Evolutionary conservation across 768 basidiomycete genomes (phyloP), one percentile per base, ranked within the genome.

Genomic region (Pseudohyphozyma bogoriensis): DNA sequence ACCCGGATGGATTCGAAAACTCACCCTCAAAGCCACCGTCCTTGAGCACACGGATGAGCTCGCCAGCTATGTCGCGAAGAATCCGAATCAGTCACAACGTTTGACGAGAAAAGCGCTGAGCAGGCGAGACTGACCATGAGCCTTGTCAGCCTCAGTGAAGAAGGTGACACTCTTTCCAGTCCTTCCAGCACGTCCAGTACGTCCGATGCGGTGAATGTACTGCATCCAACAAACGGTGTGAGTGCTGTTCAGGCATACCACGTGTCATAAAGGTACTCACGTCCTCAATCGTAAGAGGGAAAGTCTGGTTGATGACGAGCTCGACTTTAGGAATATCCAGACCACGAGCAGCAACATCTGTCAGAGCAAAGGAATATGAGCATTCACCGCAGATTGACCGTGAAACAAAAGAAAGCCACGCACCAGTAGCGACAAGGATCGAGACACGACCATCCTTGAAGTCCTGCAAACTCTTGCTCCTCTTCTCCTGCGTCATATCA

Each of bases 281-380:
- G 76, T 89, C 85, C 76, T 95, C 93, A 51, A 96, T 85, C 3
- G 91, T 96, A 70, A 99, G 77, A 42, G 93, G 93, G 77, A 92
- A 69, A 12, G 68, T 69, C 28, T 63, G 65, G 65, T 68, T 68
- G 73, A 97, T 82, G 50, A 99, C 95, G 29, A 85, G 81, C 29
- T 83, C 87, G 33, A 99, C 95, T 71, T 93, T 85, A 3, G 95
- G 92, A 69, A 99, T 97, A 77, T 99, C 95, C 65, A 99, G 77
- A 12, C 95, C 95, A 55, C 95, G 83, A 49, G 95, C 91, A 9
- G 95, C 95, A 12, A 99, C 95, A 72, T 99, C 95, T 28, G 89
- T 6, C 46, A 16, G 28, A 6, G 13, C 6, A 28, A 32, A 33
- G 3, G 22, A 11, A 16, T 24, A 26, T 26, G 15, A 47, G 46